A percentile compares a stretch with the other conserved stretches of the same genome.
phyloP scores from a whole-genome alignment of 2,329 filamentous ascomycete genomes.

The Ceratocystis huliohia region DNA sequence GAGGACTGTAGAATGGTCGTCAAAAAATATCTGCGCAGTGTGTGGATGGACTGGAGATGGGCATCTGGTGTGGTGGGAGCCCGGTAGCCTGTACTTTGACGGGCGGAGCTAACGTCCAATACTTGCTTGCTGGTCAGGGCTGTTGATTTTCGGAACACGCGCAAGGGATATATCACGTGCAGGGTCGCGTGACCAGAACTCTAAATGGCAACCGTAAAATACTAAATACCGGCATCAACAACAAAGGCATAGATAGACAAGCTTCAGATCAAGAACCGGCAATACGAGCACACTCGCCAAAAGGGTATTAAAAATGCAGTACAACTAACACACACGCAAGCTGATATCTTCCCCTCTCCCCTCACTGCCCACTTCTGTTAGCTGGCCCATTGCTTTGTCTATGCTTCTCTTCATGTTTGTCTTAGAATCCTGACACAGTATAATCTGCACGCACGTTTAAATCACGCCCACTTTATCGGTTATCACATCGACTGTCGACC shows the following conservation, averaged over 20 bases:
- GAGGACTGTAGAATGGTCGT: background rate
- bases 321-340: background rate
- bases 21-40: background rate
- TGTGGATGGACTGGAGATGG: background rate
- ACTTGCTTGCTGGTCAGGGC: background rate
- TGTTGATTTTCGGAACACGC: background rate
- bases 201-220: background rate
- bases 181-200: background rate
- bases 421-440: background rate
- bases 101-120: slow-evolving; percentile 6
- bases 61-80: background rate
- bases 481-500: background rate
- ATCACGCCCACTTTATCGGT: background rate
- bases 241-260: no score
- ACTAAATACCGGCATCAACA: background rate
- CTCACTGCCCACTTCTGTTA: background rate
- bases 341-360: background rate
- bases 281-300: background rate
- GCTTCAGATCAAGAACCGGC: background rate
- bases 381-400: background rate
- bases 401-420: background rate
- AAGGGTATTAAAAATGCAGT: no score
- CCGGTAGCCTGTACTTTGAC: slow-evolving; percentile 4
- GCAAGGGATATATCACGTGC: background rate
- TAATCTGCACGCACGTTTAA: slow-evolving; percentile 1